phyloP scores from a whole-genome alignment of 768 basidiomycete genomes.

The Chlorophyllum brunneum region DNA sequence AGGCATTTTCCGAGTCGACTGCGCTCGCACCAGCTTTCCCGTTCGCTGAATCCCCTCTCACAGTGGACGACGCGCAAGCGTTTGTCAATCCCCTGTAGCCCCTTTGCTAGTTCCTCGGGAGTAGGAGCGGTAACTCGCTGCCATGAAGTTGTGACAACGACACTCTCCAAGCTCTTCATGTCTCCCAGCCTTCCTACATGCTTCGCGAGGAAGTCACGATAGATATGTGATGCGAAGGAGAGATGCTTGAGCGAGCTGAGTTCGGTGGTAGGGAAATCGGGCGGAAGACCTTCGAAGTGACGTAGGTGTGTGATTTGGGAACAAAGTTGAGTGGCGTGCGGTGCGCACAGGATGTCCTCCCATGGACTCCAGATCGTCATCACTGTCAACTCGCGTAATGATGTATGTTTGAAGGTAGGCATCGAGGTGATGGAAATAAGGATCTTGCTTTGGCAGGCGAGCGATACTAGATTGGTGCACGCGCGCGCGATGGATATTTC shows the following conservation, averaged over 20 bases:
- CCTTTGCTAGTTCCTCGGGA: conserved; percentile 6
- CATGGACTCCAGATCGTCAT: conserved; percentile 14
- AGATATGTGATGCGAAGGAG: conserved; percentile 11
- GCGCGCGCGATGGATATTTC: conserved; percentile 7
- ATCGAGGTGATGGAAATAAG: conserved; percentile 3
- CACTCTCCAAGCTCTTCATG: not conserved
- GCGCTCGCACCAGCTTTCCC: conserved; percentile 5
- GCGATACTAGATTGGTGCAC: conserved; percentile 11
- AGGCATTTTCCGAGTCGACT: conserved; percentile 7
- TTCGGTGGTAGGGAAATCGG: conserved; percentile 10
- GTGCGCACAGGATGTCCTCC: conserved; percentile 4
- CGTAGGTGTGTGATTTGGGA: conserved; percentile 12
- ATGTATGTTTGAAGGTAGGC: conserved; percentile 8
- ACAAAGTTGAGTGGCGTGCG: conserved; percentile 6
- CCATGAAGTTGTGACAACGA: conserved; percentile 10
- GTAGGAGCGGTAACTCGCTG: not conserved
- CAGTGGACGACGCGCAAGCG: conserved; percentile 8
- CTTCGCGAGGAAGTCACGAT: conserved; percentile 11
- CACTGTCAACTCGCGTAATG: conserved; percentile 9
- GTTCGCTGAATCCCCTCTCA: conserved; percentile 6
- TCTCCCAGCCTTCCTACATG: conserved; percentile 6
- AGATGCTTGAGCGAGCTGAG: conserved; percentile 11
- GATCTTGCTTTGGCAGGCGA: conserved; percentile 6
- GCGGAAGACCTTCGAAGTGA: conserved; percentile 9
- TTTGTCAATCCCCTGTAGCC: conserved; percentile 9